A percentile compares a stretch with the other conserved stretches of the same genome.
Conservation (phyloP, 441 rosid genomes). For the Biscutella laevigata region DNA sequence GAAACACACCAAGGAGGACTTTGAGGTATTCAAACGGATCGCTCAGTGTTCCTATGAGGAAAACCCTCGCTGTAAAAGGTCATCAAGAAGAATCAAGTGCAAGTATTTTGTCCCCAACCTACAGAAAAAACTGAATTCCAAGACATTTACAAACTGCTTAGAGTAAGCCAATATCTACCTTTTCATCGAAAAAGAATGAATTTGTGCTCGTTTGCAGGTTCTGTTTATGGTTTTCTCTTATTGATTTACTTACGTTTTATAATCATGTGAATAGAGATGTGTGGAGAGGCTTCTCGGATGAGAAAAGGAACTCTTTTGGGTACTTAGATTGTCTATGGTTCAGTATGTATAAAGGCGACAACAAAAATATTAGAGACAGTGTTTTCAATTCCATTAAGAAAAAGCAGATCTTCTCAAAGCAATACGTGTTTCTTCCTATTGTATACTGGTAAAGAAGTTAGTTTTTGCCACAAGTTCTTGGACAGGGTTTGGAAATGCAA, state of each 20-base stretch:
- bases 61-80: slow-evolving; percentile 33
- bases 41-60: slow-evolving; percentile 43
- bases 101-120: slow-evolving; percentile 26
- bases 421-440: slow-evolving; percentile 73
- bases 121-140: slow-evolving; percentile 39
- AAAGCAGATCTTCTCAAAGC: slow-evolving; percentile 54
- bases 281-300: slow-evolving; percentile 44
- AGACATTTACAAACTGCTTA: slow-evolving; percentile 33
- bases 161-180: slow-evolving; percentile 39
- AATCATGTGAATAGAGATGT: slow-evolving; percentile 32
- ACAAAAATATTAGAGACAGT: slow-evolving; percentile 29
- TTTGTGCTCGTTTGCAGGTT: background rate
- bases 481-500: background rate
- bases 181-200: background rate
- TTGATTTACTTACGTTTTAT: slow-evolving; percentile 1
- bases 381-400: slow-evolving; percentile 57
- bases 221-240: background rate
- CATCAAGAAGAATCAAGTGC: slow-evolving; percentile 33
- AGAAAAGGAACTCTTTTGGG: slow-evolving; percentile 37
- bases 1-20: slow-evolving; percentile 24
- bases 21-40: slow-evolving; percentile 7
- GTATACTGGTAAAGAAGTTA: slow-evolving; percentile 58
- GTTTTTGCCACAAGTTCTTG: background rate
- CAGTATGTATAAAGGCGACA: slow-evolving; percentile 36
- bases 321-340: slow-evolving; percentile 66